phyloP scores from a whole-genome alignment of 495 filamentous ascomycete species.

The Poronia punctata region DNA sequence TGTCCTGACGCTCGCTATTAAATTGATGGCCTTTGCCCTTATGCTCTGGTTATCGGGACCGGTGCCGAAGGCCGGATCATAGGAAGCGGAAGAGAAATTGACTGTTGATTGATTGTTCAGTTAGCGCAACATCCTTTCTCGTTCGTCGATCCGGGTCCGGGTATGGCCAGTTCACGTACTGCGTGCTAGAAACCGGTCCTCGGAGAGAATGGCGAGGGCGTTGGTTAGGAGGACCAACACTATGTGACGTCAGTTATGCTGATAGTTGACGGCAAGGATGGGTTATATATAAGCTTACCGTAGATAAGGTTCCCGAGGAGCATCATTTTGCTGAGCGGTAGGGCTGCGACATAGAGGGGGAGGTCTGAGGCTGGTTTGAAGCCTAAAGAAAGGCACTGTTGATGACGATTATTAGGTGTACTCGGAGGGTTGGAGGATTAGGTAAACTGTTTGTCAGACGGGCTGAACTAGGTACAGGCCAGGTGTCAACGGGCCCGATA shows the following conservation, averaged over 20 bases:
- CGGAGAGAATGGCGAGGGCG: slow-evolving; percentile 88
- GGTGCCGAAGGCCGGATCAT: slow-evolving; percentile 70
- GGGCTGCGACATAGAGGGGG: slow-evolving; percentile 8
- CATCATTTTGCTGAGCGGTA: slow-evolving; percentile 43
- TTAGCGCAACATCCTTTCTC: neutral
- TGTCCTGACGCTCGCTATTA: slow-evolving; percentile 86
- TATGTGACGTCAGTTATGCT: slow-evolving; percentile 27
- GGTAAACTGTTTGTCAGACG: neutral
- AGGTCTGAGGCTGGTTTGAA: neutral
- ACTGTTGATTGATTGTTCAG: slow-evolving; percentile 47
- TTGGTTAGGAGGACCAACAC: slow-evolving; percentile 84
- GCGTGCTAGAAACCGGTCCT: slow-evolving; percentile 94
- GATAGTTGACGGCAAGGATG: slow-evolving; percentile 1
- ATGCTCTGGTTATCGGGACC: slow-evolving; percentile 63
- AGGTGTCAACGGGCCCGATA: slow-evolving; percentile 26
- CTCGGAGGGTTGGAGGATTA: neutral
- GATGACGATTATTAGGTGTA: neutral
- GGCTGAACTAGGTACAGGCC: slow-evolving; percentile 4
- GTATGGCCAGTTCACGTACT: slow-evolving; percentile 49
- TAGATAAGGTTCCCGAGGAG: slow-evolving; percentile 71
- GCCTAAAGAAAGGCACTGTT: neutral
- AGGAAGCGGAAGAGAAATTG: slow-evolving; percentile 61
- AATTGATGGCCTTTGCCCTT: slow-evolving; percentile 78
- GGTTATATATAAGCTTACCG: slow-evolving; percentile 33
- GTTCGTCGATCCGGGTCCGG: neutral